phyloP scores from a whole-genome alignment of 2,329 filamentous ascomycete species.

The Scedosporium dehoogii region DNA sequence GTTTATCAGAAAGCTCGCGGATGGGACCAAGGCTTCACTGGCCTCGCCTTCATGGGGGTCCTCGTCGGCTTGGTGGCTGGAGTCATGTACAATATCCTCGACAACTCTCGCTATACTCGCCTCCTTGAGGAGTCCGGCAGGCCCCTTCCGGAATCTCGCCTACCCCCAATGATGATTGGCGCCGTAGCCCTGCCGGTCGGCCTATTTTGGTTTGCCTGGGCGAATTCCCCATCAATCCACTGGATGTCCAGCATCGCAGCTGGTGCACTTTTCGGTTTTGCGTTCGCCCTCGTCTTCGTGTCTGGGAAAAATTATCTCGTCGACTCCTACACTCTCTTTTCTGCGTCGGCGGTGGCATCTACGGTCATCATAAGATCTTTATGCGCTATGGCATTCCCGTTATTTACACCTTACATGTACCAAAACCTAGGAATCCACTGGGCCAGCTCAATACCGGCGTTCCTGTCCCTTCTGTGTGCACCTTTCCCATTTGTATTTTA shows the following conservation, averaged over 20 bases:
- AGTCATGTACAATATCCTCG: constrained; percentile 39
- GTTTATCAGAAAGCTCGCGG: constrained; percentile 50
- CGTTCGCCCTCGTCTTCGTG: constrained; percentile 54
- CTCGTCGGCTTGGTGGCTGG: constrained; percentile 53
- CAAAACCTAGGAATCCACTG: constrained; percentile 59
- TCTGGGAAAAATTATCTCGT: constrained; percentile 57
- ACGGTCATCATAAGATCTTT: constrained; percentile 62
- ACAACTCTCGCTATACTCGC: constrained; percentile 42
- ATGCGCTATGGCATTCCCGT: constrained; percentile 63
- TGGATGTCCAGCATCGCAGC: constrained; percentile 42
- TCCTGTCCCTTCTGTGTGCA: constrained; percentile 60
- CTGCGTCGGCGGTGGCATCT: constrained; percentile 64
- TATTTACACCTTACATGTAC: constrained; percentile 57
- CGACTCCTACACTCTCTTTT: constrained; percentile 64
- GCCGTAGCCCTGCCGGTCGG: constrained; percentile 47
- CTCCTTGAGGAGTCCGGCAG: constrained; percentile 32
- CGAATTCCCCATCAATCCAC: constrained; percentile 43
- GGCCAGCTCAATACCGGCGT: constrained; percentile 64
- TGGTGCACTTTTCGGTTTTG: constrained; percentile 42
- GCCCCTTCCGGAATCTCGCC: constrained; percentile 52
- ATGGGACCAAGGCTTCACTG: constrained; percentile 47
- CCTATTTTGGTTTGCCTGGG: constrained; percentile 60
- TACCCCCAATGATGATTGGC: constrained; percentile 51
- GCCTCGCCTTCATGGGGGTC: constrained; percentile 54
- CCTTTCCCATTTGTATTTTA: constrained; percentile 71